Conservation (phyloP, 1,139 yeast genomes). For the Suhomyces guaymorum region DNA sequence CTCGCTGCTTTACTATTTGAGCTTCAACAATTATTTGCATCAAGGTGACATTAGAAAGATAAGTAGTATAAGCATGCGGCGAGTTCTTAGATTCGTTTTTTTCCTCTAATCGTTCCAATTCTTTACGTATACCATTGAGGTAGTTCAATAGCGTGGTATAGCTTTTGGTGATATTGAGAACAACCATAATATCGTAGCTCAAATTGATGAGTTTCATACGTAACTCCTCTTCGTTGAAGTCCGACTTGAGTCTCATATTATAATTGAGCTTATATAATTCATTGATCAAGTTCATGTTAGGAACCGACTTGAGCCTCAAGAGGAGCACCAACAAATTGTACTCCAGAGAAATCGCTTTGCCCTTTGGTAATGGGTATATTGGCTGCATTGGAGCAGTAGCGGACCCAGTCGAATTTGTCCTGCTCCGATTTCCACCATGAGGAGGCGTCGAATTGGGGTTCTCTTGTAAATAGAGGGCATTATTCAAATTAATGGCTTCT, state of each 20-base stretch:
- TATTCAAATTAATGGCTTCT: conserved; percentile 43
- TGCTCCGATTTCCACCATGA: conserved; percentile 3
- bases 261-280: conserved; percentile 45
- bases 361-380: conserved; percentile 41
- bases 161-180: conserved; percentile 34
- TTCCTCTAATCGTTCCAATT: conserved; percentile 12
- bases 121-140: conserved; percentile 24
- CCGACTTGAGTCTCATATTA: conserved; percentile 31
- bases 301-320: conserved; percentile 40
- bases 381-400: conserved; percentile 16
- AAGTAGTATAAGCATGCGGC: conserved; percentile 11
- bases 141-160: conserved; percentile 31
- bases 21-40: conserved; percentile 22
- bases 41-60: conserved; percentile 24
- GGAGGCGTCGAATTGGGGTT: conserved; percentile 19
- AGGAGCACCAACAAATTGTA: conserved; percentile 31
- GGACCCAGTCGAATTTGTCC: conserved; percentile 3
- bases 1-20: background rate
- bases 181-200: conserved; percentile 36
- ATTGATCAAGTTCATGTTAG: conserved; percentile 37
- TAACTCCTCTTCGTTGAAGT: conserved; percentile 9
- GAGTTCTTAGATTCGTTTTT: background rate
- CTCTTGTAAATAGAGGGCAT: conserved; percentile 37
- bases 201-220: conserved; percentile 28
- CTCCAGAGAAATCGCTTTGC: conserved; percentile 27